Evolutionary conservation across 768 basidiomycete genomes (phyloP).

Genomic region (Sistotremastrum niveocremeum): DNA sequence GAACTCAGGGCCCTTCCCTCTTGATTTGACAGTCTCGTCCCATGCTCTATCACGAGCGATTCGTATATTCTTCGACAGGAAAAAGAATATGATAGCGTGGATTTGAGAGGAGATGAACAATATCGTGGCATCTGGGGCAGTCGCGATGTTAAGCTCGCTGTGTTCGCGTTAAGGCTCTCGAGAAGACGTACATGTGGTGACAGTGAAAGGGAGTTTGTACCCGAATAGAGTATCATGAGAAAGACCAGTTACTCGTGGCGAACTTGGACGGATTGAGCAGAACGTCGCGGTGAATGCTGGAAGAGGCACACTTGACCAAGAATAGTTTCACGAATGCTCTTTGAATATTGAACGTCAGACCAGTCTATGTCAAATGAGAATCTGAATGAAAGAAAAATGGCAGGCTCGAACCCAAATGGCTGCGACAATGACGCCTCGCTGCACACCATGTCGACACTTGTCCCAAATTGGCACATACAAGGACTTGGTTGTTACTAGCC

Average conservation of each 20-base stretch:
- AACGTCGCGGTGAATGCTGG: not conserved
- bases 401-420: conserved; percentile 44
- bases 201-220: conserved; percentile 45
- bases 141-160: conserved; percentile 3
- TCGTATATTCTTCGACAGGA: conserved; percentile 71
- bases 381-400: not conserved
- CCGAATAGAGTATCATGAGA: conserved; percentile 55
- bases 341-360: conserved; percentile 62
- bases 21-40: conserved; percentile 71
- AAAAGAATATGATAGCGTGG: conserved; percentile 65
- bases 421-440: conserved; percentile 57
- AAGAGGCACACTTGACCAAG: conserved; percentile 38
- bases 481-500: conserved; percentile 59
- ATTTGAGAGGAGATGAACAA: conserved; percentile 64
- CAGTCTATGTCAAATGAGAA: conserved; percentile 27
- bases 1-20: conserved; percentile 71
- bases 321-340: conserved; percentile 50
- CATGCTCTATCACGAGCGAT: conserved; percentile 67
- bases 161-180: not conserved
- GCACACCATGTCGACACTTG: conserved; percentile 68
- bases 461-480: conserved; percentile 70
- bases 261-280: conserved; percentile 23
- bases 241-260: conserved; percentile 48
- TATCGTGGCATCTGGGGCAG: conserved; percentile 49
- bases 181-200: conserved; percentile 48